Evolutionary conservation across 2,329 filamentous ascomycete genomes (phyloP).

Genomic region (Talaromyces verruculosus): DNA sequence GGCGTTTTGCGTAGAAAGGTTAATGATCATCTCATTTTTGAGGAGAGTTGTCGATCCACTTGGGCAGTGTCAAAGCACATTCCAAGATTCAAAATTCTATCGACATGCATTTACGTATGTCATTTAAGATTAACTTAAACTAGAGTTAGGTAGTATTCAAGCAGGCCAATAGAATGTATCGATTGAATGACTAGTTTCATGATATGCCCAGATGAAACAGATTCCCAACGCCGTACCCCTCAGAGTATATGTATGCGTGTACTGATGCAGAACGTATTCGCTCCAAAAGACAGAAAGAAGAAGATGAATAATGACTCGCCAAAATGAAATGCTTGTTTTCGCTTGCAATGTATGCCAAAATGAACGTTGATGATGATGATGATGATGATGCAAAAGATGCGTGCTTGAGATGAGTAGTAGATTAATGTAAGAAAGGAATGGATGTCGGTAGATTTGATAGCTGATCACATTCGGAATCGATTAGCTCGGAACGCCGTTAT

Average conservation of each 20-base stretch:
- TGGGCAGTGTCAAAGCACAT: neutral
- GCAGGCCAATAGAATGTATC: neutral
- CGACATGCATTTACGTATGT: neutral
- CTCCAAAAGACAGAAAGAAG: neutral
- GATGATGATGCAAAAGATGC: neutral
- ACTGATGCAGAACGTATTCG: neutral
- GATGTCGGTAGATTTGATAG: neutral
- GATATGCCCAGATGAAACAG: neutral
- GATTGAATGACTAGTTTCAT: neutral
- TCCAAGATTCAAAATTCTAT: neutral
- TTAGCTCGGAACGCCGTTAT: slow-evolving; percentile 37
- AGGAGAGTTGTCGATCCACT: neutral
- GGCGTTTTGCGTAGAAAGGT: neutral
- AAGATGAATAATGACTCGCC: neutral
- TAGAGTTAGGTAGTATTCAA: neutral
- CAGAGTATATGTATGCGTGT: slow-evolving; percentile 4
- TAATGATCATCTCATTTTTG: neutral
- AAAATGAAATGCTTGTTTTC: neutral
- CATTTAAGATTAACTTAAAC: neutral
- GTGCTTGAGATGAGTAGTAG: neutral
- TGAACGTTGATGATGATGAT: neutral
- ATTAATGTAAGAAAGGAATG: neutral
- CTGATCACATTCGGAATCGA: slow-evolving; percentile 26
- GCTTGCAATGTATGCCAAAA: slow-evolving; percentile 1
- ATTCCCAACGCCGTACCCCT: neutral